phyloP scores from a whole-genome alignment of 352 stramenopile species.

The Globisporangium lucens region DNA sequence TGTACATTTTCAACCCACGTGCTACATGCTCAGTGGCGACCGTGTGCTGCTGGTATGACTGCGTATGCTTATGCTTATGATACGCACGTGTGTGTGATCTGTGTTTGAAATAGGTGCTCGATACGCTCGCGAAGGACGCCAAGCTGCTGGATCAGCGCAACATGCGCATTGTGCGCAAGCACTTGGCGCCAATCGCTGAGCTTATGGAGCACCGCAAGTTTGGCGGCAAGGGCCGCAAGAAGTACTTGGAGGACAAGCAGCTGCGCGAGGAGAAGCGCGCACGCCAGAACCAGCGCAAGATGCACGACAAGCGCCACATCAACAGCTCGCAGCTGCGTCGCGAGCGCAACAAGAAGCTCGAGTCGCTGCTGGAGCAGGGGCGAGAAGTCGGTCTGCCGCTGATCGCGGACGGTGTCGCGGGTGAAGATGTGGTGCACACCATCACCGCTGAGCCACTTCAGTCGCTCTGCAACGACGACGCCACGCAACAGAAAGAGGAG shows the following conservation, averaged over 20 bases:
- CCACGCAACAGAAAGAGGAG: conserved; percentile 46
- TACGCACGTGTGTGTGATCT: conserved; percentile 4
- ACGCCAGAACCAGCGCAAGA: conserved; percentile 79
- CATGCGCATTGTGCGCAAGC: conserved; percentile 78
- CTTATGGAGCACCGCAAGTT: conserved; percentile 86
- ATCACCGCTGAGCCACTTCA: conserved; percentile 37
- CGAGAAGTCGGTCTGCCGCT: conserved; percentile 76
- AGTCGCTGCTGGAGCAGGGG: conserved; percentile 85
- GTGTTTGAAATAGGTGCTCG: conserved; percentile 42
- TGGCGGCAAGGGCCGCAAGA: conserved; percentile 76
- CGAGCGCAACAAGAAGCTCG: conserved; percentile 90
- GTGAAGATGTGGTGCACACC: conserved; percentile 57
- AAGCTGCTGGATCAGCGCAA: conserved; percentile 65
- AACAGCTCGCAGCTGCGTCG: conserved; percentile 88
- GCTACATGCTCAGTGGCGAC: not conserved
- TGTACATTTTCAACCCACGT: not conserved
- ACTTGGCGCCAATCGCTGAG: conserved; percentile 70
- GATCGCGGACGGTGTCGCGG: conserved; percentile 90
- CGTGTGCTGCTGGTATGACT: not conserved
- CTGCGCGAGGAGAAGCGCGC: conserved; percentile 83
- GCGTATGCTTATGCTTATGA: not conserved
- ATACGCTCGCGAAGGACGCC: conserved; percentile 45
- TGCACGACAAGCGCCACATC: conserved; percentile 93
- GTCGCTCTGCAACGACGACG: conserved; percentile 57
- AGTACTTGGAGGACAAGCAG: conserved; percentile 87